Evolutionary conservation across 2,329 filamentous ascomycete species (phyloP).

Genomic region (Myrmaecium sp.): DNA sequence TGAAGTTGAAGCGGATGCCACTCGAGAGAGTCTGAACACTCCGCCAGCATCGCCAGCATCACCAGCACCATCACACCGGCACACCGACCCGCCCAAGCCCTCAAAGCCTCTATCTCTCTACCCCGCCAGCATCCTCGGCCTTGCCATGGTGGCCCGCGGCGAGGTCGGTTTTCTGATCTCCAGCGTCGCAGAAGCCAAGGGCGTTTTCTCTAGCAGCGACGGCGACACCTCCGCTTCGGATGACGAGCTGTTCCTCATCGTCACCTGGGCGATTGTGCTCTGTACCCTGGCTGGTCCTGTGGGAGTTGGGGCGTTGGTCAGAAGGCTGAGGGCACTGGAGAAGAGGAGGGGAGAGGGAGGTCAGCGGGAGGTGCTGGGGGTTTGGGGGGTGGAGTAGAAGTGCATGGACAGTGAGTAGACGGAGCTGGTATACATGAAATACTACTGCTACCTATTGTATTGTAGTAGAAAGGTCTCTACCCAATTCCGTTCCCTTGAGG

Average conservation of each 20-base stretch:
- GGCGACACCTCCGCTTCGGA: slow-evolving; percentile 3
- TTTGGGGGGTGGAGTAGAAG: slow-evolving; percentile 24
- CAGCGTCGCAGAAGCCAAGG: slow-evolving; percentile 42
- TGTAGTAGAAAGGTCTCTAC: too few relatives aligned
- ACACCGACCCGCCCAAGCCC: slow-evolving; percentile 5
- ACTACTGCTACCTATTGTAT: too few relatives aligned
- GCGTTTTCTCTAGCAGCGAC: slow-evolving; percentile 34
- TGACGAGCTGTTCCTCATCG: slow-evolving; percentile 32
- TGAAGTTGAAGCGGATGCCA: too few relatives aligned
- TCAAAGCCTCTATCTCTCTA: slow-evolving; percentile 45
- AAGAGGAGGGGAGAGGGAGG: slow-evolving; percentile 12
- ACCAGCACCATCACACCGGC: too few relatives aligned
- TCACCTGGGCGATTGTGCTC: slow-evolving; percentile 39
- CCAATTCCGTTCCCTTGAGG: too few relatives aligned
- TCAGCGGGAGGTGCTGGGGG: slow-evolving; percentile 24
- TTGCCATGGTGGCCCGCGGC: slow-evolving; percentile 59
- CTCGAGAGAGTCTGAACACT: too few relatives aligned
- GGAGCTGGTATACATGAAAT: too few relatives aligned
- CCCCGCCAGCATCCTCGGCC: slow-evolving; percentile 47
- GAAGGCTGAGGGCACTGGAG: slow-evolving; percentile 26
- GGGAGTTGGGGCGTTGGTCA: slow-evolving; percentile 32
- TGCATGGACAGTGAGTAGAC: too few relatives aligned
- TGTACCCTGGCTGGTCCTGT: slow-evolving; percentile 40
- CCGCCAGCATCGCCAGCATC: too few relatives aligned
- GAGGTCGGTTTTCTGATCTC: slow-evolving; percentile 69